These are phyloP conservation scores for Eragrostis curvula DNA, from an alignment of 176 grass and related monocot genomes.

Conservation along the genomic window DNA sequence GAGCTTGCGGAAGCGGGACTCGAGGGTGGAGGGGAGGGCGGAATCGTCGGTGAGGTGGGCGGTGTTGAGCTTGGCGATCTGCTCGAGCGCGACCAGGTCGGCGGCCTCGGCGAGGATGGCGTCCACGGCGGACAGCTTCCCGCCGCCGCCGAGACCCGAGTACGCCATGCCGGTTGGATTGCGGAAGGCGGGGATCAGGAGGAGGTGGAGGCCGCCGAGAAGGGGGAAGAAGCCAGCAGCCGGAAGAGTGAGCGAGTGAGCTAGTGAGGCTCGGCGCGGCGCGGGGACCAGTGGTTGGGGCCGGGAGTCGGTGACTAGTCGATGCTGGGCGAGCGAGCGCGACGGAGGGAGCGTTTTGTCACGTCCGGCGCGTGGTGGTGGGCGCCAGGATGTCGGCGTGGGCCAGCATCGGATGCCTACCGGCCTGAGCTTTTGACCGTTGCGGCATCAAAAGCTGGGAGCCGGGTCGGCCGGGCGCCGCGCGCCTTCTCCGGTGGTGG, in stretches of 20 bases:
- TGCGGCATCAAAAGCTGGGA: too few relatives aligned
- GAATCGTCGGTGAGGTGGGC: background rate
- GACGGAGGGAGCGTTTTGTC: conserved; percentile 6
- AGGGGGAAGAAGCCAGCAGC: background rate
- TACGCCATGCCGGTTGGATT: conserved; percentile 44
- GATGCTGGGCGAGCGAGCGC: background rate
- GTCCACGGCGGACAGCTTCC: conserved; percentile 55
- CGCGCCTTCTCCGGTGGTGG: conserved; percentile 23
- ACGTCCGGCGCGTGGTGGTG: conserved; percentile 14
- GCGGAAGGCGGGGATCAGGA: too few relatives aligned
- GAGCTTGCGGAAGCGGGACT: conserved; percentile 83
- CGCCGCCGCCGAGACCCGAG: background rate
- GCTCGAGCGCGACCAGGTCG: conserved; percentile 68
- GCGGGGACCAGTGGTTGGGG: background rate
- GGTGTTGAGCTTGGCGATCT: conserved; percentile 32
- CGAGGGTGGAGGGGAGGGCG: background rate
- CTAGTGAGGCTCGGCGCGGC: background rate
- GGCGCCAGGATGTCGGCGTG: background rate
- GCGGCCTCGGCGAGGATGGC: conserved; percentile 76
- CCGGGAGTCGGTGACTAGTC: too few relatives aligned
- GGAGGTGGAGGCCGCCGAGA: background rate
- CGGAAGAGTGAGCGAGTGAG: background rate
- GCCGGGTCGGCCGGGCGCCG: background rate
- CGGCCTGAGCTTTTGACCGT: conserved; percentile 31
- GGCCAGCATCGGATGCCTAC: conserved; percentile 17